Conservation (phyloP, 2,329 filamentous ascomycete genomes). For the Tolypocladium nubicola region DNA sequence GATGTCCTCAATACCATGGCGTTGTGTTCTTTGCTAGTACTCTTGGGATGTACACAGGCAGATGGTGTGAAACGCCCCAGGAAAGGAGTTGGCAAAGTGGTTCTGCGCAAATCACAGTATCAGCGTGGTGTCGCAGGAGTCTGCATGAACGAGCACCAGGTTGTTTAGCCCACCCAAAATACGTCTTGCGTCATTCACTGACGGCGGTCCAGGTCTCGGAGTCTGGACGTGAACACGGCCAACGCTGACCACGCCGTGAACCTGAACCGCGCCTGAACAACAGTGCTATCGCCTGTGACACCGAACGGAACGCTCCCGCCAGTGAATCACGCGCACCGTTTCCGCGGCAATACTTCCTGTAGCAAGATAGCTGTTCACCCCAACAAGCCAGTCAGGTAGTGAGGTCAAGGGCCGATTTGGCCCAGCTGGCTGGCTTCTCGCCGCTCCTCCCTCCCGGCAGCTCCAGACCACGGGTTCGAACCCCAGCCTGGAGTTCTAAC, state of each 20-base stretch:
- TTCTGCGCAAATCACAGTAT: not conserved
- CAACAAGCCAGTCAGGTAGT: not conserved
- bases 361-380: not conserved
- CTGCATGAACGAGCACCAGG: not conserved
- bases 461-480: not conserved
- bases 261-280: not conserved
- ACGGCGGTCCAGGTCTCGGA: not conserved
- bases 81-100: not conserved
- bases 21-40: not conserved
- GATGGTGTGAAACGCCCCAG: not conserved
- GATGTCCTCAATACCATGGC: not conserved
- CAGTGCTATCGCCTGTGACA: not conserved
- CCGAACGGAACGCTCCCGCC: not conserved
- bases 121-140: not conserved
- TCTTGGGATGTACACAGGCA: not conserved
- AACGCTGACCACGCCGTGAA: not conserved
- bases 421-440: not conserved
- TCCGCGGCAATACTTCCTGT: not conserved
- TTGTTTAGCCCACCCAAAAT: too few species aligned
- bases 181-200: too few species aligned
- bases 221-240: not conserved
- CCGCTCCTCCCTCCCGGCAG: not conserved
- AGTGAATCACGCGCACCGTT: not conserved
- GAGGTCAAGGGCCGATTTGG: not conserved
- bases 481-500: not conserved